These are phyloP conservation scores for Mucor velutinosus DNA, from an alignment of 371 early-diverging fungal species.

Conservation along the genomic window DNA sequence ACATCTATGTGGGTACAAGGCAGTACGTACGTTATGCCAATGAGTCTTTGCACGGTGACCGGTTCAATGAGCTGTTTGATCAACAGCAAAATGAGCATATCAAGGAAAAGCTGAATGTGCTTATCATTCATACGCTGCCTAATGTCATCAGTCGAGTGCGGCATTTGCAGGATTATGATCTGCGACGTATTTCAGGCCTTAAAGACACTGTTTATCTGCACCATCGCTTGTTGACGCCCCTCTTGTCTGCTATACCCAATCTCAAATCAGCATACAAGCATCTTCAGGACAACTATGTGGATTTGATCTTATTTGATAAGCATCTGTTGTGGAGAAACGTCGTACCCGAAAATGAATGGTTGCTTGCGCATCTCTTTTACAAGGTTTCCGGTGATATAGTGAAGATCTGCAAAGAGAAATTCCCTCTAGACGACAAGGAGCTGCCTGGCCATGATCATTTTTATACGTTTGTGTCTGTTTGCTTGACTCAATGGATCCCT, in stretches of 20 bases:
- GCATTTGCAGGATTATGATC: slow-evolving; percentile 8
- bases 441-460: slow-evolving; percentile 14
- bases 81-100: background rate
- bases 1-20: slow-evolving; percentile 11
- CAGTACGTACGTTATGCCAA: background rate
- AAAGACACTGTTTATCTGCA: slow-evolving; percentile 18
- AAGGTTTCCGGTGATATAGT: background rate
- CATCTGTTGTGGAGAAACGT: slow-evolving; percentile 7
- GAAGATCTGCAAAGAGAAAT: background rate
- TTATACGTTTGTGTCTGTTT: slow-evolving; percentile 20
- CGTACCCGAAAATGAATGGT: background rate
- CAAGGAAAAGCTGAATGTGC: background rate
- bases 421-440: background rate
- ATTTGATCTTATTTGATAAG: background rate
- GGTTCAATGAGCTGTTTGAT: background rate
- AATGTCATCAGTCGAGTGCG: background rate
- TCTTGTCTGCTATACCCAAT: slow-evolving; percentile 4
- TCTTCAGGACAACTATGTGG: background rate
- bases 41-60: background rate
- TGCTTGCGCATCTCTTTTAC: slow-evolving; percentile 2
- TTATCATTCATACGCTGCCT: background rate
- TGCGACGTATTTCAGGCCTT: slow-evolving; percentile 4
- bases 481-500: slow-evolving; percentile 18
- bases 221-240: slow-evolving; percentile 10
- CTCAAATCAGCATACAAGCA: slow-evolving; percentile 5